Evolutionary conservation across 768 basidiomycete species (phyloP), one percentile per base, ranked within the genome.

Genomic region (Agrocybe chaxingu): DNA sequence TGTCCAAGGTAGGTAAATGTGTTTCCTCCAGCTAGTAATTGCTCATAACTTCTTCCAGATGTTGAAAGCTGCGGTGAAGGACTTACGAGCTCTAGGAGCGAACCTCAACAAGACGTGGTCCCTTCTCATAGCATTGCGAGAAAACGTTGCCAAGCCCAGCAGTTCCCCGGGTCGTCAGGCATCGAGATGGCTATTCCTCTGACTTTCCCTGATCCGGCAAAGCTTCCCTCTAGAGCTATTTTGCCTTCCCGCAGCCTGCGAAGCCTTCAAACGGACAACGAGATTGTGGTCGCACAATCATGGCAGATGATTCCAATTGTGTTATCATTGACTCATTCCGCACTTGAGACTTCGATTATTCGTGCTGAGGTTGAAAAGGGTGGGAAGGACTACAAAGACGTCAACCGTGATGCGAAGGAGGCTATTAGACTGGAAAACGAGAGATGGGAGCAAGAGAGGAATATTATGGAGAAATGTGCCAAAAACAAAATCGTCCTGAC

Each of bases 241-340:
- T 56, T 70, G 12, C 72, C 74, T 33, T 71, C 66, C 42, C 81
- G 81, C 13, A 80, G 83, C 38, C 79, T 80, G 16, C 81, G 86
- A 41, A 77, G 73, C 39, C 70, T 66, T 3, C 69, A 69, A 34
- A 62, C 68, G 11, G 61, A 62, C 9, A 64, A 64, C 34, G 53
- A 57, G 19, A 50, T 57, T 16, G 58, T 61, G 13, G 50, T 70
- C 64, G 50, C 68, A 52, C 53, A 75, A 74, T 58, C 86, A 0
- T 75, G 75, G 4, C 89, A 90, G 57, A 72, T 92, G 57, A 69
- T 92, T 10, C 88, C 89, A 11, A 74, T 87, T 16, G 59, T 91
- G 29, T 53, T 74, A 6, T 75, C 79, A 3, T 69, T 92, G n/a
- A 75, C 87, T 10, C 73, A 85, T 35, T 65, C 66, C 6, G 75